phyloP scores from a whole-genome alignment of 257 asterid species.

The Solanum gandarillasii region DNA sequence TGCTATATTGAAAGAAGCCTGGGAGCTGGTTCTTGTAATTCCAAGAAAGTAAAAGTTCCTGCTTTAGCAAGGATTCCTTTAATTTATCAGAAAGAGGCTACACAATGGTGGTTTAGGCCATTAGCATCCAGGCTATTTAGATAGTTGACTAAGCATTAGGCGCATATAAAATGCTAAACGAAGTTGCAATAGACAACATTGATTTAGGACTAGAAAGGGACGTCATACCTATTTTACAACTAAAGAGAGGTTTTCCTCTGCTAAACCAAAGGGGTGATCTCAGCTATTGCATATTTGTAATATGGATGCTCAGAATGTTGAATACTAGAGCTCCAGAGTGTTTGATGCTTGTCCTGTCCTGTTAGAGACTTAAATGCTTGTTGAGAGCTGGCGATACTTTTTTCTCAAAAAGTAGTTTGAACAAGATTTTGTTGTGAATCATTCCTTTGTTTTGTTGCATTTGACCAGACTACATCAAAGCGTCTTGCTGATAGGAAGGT shows the following conservation, averaged over 20 bases:
- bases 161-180: not conserved
- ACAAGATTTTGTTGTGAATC: not conserved
- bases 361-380: not conserved
- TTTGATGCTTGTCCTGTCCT: not conserved
- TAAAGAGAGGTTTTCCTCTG: not conserved
- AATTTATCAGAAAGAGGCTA: not conserved
- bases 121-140: not conserved
- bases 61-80: not conserved
- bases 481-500: constrained; percentile 85
- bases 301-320: not conserved
- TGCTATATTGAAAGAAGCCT: not conserved
- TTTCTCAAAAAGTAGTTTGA: not conserved
- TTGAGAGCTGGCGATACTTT: not conserved
- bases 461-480: constrained; percentile 74
- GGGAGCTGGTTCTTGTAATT: not conserved
- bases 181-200: not conserved
- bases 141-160: not conserved
- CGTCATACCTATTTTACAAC: not conserved
- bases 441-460: not conserved
- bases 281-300: not conserved
- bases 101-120: not conserved
- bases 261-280: not conserved
- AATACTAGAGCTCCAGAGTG: not conserved
- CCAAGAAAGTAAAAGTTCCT: not conserved
- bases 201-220: not conserved